Percentiles rank a stretch among this genome's conserved stretches.
Conservation (phyloP, 2,329 filamentous ascomycete species). For the Colletotrichum sp. region DNA sequence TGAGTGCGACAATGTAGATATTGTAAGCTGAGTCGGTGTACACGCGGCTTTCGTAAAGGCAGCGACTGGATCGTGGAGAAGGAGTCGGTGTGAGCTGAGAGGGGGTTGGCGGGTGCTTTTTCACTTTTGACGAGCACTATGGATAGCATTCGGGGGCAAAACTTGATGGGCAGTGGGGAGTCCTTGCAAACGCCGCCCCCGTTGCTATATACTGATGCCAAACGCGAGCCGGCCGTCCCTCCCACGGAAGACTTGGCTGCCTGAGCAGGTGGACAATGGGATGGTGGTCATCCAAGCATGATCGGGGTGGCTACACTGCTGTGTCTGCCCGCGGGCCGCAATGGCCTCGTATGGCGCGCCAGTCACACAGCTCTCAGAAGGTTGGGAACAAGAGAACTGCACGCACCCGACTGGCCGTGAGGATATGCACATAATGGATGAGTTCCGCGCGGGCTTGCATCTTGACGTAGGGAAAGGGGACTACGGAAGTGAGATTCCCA, state of each 20-base stretch:
- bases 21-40: background rate
- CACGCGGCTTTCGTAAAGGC: background rate
- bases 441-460: background rate
- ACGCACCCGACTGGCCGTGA: slow-evolving; percentile 9
- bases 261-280: background rate
- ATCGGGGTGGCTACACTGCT: slow-evolving; percentile 24
- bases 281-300: background rate
- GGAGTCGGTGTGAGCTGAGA: background rate
- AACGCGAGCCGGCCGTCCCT: background rate
- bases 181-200: background rate
- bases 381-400: slow-evolving; percentile 7
- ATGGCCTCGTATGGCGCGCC: slow-evolving; percentile 37
- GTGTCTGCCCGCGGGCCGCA: slow-evolving; percentile 36
- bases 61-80: background rate
- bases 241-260: background rate
- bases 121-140: background rate
- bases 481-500: background rate
- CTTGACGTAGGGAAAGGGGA: background rate
- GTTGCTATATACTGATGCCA: slow-evolving; percentile 3
- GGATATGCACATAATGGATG: background rate
- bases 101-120: background rate
- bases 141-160: background rate
- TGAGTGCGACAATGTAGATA: background rate
- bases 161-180: background rate
- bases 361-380: slow-evolving; percentile 12